Evolutionary conservation across 2,329 filamentous ascomycete species (phyloP).

Genomic region (Balansia obtecta): DNA sequence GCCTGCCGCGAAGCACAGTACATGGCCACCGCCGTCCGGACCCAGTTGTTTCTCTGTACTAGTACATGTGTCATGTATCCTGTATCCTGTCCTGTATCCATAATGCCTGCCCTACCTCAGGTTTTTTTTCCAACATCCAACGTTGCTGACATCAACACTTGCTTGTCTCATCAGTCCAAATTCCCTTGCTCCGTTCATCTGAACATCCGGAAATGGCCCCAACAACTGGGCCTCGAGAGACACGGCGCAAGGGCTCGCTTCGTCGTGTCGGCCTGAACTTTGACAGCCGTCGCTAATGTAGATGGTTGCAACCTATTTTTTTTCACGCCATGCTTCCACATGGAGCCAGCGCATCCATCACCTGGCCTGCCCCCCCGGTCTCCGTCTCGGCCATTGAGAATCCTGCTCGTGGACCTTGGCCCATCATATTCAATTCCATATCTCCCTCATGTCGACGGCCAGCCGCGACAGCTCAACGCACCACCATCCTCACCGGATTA

Average conservation of each 20-base stretch:
- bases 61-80: too few species aligned
- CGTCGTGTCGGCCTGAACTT: too few species aligned
- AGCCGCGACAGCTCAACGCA: background rate
- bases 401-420: background rate
- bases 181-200: too few species aligned
- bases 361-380: background rate
- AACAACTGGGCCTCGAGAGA: too few species aligned
- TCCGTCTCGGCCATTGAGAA: background rate
- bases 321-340: background rate
- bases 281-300: background rate
- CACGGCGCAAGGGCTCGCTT: too few species aligned
- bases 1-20: too few species aligned
- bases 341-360: slow-evolving; percentile 1
- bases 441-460: background rate
- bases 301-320: background rate
- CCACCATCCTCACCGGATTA: background rate
- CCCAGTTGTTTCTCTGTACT: background rate
- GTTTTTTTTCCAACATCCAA: too few species aligned
- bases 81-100: too few species aligned
- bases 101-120: too few species aligned
- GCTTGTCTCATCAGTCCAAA: too few species aligned
- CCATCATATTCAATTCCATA: background rate
- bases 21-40: background rate
- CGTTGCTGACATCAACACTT: too few species aligned
- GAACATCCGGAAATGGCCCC: too few species aligned